These are phyloP conservation scores for Blumeriella jaapii DNA, from an alignment of 2,329 filamentous ascomycete species.

Conservation along the genomic window DNA sequence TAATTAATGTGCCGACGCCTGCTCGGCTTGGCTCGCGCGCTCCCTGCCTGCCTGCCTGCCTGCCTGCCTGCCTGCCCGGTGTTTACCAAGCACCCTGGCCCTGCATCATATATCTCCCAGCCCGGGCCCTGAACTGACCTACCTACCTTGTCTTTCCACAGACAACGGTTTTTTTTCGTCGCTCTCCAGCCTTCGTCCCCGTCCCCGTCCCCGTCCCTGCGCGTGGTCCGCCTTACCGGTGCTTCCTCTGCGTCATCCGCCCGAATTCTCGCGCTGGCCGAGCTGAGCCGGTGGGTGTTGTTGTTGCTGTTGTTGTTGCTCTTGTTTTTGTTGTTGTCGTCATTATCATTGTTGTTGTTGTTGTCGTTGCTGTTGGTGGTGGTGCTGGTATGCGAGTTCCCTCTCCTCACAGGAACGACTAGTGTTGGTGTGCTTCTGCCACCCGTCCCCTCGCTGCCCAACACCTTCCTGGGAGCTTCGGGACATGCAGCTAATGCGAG, in stretches of 20 bases:
- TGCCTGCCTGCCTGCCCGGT: conserved; percentile 8
- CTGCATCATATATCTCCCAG: conserved; percentile 25
- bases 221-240: conserved; percentile 10
- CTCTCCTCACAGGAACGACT: conserved; percentile 13
- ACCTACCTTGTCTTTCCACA: conserved; percentile 21
- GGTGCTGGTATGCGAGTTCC: too few species aligned
- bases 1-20: conserved; percentile 24
- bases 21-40: conserved; percentile 7
- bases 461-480: not conserved
- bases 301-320: too few species aligned
- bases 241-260: conserved; percentile 4
- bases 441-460: conserved; percentile 11
- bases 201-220: conserved; percentile 18
- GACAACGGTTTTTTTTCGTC: conserved; percentile 18
- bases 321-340: too few species aligned
- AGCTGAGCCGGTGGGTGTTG: too few species aligned
- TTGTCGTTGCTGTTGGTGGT: too few species aligned
- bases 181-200: conserved; percentile 10
- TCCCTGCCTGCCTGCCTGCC: conserved; percentile 2
- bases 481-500: conserved; percentile 14
- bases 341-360: too few species aligned
- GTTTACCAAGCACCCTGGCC: conserved; percentile 25
- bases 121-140: conserved; percentile 19
- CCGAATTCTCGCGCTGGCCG: too few species aligned
- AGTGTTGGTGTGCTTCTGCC: conserved; percentile 12